These are phyloP conservation scores for Dovyalis caffra DNA, from an alignment of 345 rosid genomes.

Conservation along the genomic window DNA sequence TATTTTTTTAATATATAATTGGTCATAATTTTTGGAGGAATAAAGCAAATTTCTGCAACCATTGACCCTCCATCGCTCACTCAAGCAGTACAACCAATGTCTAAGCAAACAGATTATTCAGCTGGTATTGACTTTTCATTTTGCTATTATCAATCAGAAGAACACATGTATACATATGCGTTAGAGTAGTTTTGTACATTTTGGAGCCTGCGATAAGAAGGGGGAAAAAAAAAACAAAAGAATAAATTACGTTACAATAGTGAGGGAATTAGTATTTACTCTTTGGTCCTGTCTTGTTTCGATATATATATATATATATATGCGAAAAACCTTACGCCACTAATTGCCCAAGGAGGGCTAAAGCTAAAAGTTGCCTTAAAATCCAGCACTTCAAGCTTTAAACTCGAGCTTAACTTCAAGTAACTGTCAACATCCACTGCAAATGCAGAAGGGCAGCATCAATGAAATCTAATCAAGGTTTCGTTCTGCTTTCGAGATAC, in stretches of 20 bases:
- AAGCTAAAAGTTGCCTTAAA: constrained; percentile 13
- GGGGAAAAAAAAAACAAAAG: neutral
- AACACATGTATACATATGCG: neutral
- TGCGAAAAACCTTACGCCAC: neutral
- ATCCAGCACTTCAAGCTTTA: constrained; percentile 4
- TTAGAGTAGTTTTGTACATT: constrained; percentile 4
- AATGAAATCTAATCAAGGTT: constrained; percentile 1
- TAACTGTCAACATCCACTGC: neutral
- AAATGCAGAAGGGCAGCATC: neutral
- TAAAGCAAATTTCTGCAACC: neutral
- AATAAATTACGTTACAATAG: neutral
- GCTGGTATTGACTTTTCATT: neutral
- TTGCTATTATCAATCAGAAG: neutral
- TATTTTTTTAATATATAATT: too few relatives aligned
- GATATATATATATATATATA: too few relatives aligned
- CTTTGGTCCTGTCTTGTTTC: neutral
- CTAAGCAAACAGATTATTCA: neutral
- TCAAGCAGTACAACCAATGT: neutral
- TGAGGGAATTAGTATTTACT: constrained; percentile 1
- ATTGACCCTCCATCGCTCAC: neutral
- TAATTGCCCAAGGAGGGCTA: neutral
- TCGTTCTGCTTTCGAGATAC: constrained; percentile 21
- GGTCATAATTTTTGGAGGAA: too few relatives aligned
- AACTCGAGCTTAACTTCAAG: too few relatives aligned
- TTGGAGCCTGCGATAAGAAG: neutral